phyloP scores from a whole-genome alignment of 495 filamentous ascomycete species.

The Parathielavia hyrcaniae region DNA sequence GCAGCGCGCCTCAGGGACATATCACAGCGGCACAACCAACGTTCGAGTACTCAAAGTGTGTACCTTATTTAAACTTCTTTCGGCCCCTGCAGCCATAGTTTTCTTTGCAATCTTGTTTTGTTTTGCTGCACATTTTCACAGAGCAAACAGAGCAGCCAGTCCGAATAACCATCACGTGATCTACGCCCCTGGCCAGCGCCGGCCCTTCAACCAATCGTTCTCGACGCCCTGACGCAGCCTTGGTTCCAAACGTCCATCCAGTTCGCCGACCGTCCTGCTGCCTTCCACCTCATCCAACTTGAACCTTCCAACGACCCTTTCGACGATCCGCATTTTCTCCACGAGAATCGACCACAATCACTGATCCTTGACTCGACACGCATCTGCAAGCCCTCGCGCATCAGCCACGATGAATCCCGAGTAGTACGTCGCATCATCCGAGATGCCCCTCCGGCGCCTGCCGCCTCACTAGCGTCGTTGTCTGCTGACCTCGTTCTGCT shows the following conservation, averaged over 20 bases:
- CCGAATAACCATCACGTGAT: constrained; percentile 17
- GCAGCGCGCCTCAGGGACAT: too few relatives aligned
- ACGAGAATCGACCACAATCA: constrained; percentile 17
- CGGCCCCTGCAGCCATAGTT: background rate
- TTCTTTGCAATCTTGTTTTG: background rate
- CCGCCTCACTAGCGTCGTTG: constrained; percentile 10
- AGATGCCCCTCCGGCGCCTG: constrained; percentile 17
- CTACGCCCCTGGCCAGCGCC: constrained; percentile 15
- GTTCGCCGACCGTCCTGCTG: constrained; percentile 22
- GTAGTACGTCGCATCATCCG: constrained; percentile 60
- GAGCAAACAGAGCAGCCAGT: background rate
- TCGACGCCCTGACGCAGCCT: constrained; percentile 34
- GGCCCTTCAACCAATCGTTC: constrained; percentile 21
- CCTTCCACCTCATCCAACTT: constrained; percentile 31
- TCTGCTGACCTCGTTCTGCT: constrained; percentile 22
- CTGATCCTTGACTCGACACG: background rate
- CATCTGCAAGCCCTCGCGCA: constrained; percentile 6
- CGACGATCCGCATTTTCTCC: constrained; percentile 14
- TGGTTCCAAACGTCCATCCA: constrained; percentile 16
- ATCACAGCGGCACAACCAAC: too few relatives aligned
- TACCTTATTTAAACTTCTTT: too few relatives aligned
- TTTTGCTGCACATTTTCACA: background rate
- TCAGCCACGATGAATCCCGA: constrained; percentile 80
- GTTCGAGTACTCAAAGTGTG: too few relatives aligned
- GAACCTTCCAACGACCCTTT: constrained; percentile 11